Base-by-base conservation (phyloP, 2,329 filamentous ascomycete species). In the Xenosphaeropsis pyriputrescens region DNA sequence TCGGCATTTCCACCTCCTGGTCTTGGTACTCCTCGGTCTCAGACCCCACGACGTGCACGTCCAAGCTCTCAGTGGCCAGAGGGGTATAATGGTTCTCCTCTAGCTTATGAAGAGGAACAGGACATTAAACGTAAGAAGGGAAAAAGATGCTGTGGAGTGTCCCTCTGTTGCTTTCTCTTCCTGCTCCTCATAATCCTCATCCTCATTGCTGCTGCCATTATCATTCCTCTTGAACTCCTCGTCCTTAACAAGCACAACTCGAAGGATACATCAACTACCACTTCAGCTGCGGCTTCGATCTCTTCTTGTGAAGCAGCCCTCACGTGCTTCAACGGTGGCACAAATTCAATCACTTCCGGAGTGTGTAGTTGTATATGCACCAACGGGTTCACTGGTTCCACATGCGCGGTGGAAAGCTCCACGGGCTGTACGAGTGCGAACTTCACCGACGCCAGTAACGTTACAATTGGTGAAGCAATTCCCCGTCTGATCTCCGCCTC, bases 281-380 rank as follows among this genome's bases (percentile, higher is more conserved):
- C 33, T 6, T 31, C 18, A 37, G 5, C 35, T 18, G 15, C 35
- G 7, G 41, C 54, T 31, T 55, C 59, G 22, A 50, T 59, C 38
- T 51, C 58, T 18, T 54, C 67, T 42, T 93, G 85, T 54, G 65
- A 72, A 45, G 59, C 64, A 30, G 67, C 68, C 19, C 60, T 80
- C 12, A 67, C 65, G 0, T 95, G 89, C 52, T 61, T 71, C 37
- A 94, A 96, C 45, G 85, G 85, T 8, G 89, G 89, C 18, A 76
- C 78, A 14, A 86, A 78, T 39, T 71, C 89, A 13, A 58, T 85
- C 15, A 72, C 70, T 13, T 65, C 73, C 40, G 70, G 73, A 3
- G 63, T 70, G 15, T 96, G 89, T 59, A 79, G 79, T 11, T 98
- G 89, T 55, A 75, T 95, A 32, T 98, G 89, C 58, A 75, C 79